Percentiles rank a stretch among this genome's conserved stretches.
phyloP scores from a whole-genome alignment of 148 eudicot genomes.

The Cornus suecica region DNA sequence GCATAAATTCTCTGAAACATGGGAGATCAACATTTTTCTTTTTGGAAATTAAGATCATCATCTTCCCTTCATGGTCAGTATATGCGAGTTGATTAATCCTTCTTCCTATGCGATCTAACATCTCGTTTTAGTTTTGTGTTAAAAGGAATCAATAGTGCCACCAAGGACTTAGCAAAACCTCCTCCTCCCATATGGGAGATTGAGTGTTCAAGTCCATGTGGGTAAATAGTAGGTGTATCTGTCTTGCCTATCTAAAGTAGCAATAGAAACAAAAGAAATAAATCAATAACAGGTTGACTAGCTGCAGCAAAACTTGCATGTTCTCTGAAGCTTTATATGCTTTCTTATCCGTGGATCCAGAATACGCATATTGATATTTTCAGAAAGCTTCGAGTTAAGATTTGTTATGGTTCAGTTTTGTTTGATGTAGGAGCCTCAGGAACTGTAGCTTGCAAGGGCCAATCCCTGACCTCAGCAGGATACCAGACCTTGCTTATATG shows the following conservation, averaged over 20 bases:
- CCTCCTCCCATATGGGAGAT: no score
- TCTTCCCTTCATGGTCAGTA: background rate
- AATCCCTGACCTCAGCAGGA: slow-evolving; percentile 63
- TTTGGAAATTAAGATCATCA: no score
- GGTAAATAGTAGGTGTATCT: no score
- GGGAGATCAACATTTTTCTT: background rate
- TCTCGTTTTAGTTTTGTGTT: background rate
- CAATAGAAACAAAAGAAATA: no score
- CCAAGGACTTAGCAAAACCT: no score
- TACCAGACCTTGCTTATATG: slow-evolving; percentile 57
- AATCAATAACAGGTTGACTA: background rate
- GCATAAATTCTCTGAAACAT: background rate
- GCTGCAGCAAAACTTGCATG: background rate
- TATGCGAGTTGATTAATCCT: no score
- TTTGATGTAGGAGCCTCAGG: slow-evolving; percentile 72
- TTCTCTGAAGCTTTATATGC: slow-evolving; percentile 2
- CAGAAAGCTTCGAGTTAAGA: background rate
- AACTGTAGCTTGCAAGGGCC: slow-evolving; percentile 73
- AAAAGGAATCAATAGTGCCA: no score
- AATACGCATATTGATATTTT: background rate
- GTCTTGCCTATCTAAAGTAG: no score
- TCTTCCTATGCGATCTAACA: no score
- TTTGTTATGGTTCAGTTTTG: background rate
- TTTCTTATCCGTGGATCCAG: background rate
- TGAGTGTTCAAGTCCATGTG: no score